A percentile compares a stretch with the other conserved stretches of the same genome.
Evolutionary conservation across 2,329 filamentous ascomycete species (phyloP).

Genomic region (Zymoseptoria crescenta): DNA sequence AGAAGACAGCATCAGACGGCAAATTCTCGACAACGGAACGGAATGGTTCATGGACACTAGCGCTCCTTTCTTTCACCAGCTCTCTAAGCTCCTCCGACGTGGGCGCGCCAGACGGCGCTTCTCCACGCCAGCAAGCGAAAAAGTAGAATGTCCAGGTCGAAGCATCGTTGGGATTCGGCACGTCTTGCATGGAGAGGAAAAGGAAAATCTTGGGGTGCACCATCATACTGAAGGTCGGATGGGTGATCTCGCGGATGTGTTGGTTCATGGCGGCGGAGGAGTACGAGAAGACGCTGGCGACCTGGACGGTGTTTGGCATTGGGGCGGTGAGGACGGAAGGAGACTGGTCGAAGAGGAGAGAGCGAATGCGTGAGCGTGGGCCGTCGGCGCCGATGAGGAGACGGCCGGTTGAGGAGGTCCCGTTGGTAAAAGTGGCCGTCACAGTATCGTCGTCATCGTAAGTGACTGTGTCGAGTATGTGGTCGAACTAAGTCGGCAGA

Average conservation of each 20-base stretch:
- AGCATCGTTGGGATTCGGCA: conserved; percentile 8
- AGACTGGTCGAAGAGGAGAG: conserved; percentile 5
- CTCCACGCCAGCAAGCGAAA: conserved; percentile 11
- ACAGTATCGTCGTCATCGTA: conserved; percentile 9
- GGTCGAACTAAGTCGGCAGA: background rate
- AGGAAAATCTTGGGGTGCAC: conserved; percentile 9
- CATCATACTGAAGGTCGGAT: conserved; percentile 14
- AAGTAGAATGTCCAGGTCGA: conserved; percentile 15
- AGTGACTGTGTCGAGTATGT: conserved; percentile 1
- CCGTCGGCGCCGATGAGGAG: conserved; percentile 21
- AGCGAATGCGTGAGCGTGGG: conserved; percentile 16
- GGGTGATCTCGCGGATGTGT: conserved; percentile 7
- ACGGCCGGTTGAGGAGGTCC: conserved; percentile 10
- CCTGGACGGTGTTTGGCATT: conserved; percentile 4
- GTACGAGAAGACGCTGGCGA: conserved; percentile 13
- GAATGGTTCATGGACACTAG: conserved; percentile 12
- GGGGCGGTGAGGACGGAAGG: background rate
- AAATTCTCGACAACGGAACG: conserved; percentile 11
- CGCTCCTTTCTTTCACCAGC: background rate
- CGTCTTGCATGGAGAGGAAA: conserved; percentile 12
- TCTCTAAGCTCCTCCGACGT: background rate
- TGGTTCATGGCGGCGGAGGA: conserved; percentile 9
- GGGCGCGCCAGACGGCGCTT: background rate
- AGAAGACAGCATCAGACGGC: conserved; percentile 6
- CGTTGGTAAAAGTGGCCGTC: conserved; percentile 15